Conservation (phyloP, 345 rosid species). For the Gossypium rotundifolium region DNA sequence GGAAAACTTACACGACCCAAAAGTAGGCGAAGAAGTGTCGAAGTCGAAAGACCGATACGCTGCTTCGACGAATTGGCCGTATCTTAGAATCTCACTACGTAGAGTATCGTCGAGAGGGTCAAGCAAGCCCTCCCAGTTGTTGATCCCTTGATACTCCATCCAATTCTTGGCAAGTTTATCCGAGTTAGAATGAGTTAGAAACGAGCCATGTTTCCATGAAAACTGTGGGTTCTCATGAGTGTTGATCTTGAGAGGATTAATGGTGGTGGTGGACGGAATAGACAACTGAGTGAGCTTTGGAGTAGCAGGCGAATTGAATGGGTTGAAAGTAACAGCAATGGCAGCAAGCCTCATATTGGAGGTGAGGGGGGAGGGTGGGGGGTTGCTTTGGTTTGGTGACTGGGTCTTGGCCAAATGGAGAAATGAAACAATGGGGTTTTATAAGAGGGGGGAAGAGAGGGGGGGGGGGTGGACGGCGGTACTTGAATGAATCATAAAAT, state of each 20-base stretch:
- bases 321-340: neutral
- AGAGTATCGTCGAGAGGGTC: slow-evolving; percentile 55
- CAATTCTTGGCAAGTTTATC: slow-evolving; percentile 29
- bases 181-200: slow-evolving; percentile 4
- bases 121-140: slow-evolving; percentile 58
- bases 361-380: neutral
- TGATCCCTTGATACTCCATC: slow-evolving; percentile 50
- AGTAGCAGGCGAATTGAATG: neutral
- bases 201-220: neutral
- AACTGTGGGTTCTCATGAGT: neutral
- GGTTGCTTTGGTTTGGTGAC: neutral
- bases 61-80: slow-evolving; percentile 54
- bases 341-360: neutral
- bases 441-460: neutral
- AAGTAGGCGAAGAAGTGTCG: slow-evolving; percentile 40
- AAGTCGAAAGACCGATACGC: slow-evolving; percentile 45
- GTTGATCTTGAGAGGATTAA: slow-evolving; percentile 2
- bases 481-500: neutral
- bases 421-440: neutral
- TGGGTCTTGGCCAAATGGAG: neutral
- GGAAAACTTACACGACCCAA: slow-evolving; percentile 30
- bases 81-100: slow-evolving; percentile 48
- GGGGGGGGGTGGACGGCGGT: slow-evolving; percentile 3
- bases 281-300: neutral
- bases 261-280: neutral